phyloP scores from a whole-genome alignment of 1,284 basidiomycete genomes.

The Tilletia walkeri region DNA sequence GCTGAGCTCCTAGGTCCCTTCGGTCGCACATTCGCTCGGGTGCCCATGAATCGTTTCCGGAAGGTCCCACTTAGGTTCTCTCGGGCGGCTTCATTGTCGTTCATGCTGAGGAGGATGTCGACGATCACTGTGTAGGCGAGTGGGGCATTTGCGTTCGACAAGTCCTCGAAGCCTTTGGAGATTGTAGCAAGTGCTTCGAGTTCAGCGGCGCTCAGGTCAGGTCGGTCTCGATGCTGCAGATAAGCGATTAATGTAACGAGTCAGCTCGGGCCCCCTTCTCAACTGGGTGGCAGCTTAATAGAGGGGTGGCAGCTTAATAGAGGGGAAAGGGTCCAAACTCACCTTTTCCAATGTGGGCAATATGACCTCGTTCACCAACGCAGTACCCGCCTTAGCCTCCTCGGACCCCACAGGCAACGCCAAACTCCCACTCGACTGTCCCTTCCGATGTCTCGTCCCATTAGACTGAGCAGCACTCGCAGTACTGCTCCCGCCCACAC shows the following conservation, averaged over 20 bases:
- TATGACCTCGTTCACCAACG: constrained; percentile 42
- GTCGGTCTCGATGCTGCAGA: constrained; percentile 20
- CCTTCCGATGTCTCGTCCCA: constrained; percentile 10
- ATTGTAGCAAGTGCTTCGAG: constrained; percentile 87
- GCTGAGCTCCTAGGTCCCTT: constrained; percentile 1
- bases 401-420: constrained; percentile 26
- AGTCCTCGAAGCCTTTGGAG: constrained; percentile 78
- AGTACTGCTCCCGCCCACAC: background rate
- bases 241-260: background rate
- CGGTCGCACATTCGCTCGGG: constrained; percentile 1
- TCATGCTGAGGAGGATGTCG: constrained; percentile 84
- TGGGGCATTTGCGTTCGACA: constrained; percentile 75
- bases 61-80: constrained; percentile 39
- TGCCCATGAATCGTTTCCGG: constrained; percentile 28
- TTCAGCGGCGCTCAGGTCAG: constrained; percentile 81
- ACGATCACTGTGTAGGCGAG: constrained; percentile 81
- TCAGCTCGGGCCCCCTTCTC: background rate
- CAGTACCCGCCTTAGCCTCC: constrained; percentile 32
- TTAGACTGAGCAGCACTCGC: background rate
- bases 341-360: constrained; percentile 44
- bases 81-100: constrained; percentile 58
- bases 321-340: background rate
- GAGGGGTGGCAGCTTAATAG: no score
- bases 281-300: constrained; percentile 49
- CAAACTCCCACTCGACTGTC: constrained; percentile 18